Evolutionary conservation across 2,329 filamentous ascomycete genomes (phyloP).

Genomic region (Colletotrichum gigasporum): DNA sequence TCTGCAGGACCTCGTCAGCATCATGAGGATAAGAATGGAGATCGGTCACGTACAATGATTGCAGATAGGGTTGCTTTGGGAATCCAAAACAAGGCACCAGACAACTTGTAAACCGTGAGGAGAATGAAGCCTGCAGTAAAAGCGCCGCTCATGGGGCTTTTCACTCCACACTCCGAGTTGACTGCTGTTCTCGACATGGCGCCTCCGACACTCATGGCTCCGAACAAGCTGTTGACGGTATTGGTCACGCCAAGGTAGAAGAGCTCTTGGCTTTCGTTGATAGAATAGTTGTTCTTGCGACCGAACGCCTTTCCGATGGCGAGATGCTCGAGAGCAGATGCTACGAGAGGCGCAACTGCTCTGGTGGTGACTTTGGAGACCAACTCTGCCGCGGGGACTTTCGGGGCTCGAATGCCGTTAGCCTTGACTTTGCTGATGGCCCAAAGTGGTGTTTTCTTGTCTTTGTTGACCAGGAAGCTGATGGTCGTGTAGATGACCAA

Average conservation of each 20-base stretch:
- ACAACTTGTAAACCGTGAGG: slow-evolving; percentile 69
- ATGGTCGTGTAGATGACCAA: slow-evolving; percentile 71
- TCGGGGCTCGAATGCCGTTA: slow-evolving; percentile 61
- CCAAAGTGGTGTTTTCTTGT: slow-evolving; percentile 61
- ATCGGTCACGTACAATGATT: slow-evolving; percentile 58
- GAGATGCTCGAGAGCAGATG: slow-evolving; percentile 69
- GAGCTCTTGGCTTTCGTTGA: slow-evolving; percentile 72
- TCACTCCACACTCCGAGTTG: slow-evolving; percentile 71
- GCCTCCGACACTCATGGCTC: slow-evolving; percentile 70
- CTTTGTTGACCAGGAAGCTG: slow-evolving; percentile 69
- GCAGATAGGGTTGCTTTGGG: slow-evolving; percentile 71
- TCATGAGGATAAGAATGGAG: not conserved
- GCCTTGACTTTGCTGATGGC: slow-evolving; percentile 66
- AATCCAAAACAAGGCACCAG: slow-evolving; percentile 72
- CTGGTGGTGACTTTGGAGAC: slow-evolving; percentile 62
- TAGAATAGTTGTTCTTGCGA: slow-evolving; percentile 68
- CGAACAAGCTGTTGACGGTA: slow-evolving; percentile 72
- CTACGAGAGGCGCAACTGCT: slow-evolving; percentile 69
- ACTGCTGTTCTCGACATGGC: slow-evolving; percentile 75
- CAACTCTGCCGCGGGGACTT: slow-evolving; percentile 56
- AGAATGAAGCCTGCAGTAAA: slow-evolving; percentile 70
- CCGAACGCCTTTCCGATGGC: slow-evolving; percentile 72
- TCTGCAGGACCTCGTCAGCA: slow-evolving; percentile 42
- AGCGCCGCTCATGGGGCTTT: slow-evolving; percentile 67
- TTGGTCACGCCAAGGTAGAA: slow-evolving; percentile 71